Evolutionary conservation across 805 yeast genomes (phyloP), one percentile per base, ranked within the genome.

Genomic region (Candida tibetensis): DNA sequence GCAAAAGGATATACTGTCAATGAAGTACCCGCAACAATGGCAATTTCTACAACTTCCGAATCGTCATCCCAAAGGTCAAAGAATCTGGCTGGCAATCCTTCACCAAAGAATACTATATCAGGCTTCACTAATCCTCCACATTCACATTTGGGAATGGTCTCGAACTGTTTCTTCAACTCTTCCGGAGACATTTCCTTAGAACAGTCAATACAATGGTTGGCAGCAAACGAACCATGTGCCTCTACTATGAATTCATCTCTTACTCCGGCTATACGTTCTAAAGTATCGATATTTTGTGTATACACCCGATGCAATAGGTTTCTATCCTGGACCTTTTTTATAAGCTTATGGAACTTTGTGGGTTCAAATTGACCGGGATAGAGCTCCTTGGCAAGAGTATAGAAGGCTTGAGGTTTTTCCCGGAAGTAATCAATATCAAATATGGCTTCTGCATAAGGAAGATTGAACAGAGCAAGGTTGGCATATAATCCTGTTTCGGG

Each of bases 381-480:
- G 35, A 91, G 65, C 50, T 89, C 97, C 12, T 77, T 77, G 0
- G 96, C 95, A 36, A 91, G 67, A 0, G 85, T 77, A 53, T 85
- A 89, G 55, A 91, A 91, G 0, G 97, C 93, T 42, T 77, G 71
- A 0, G 98, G 98, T 36, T 76, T 74, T 39, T 83, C 69, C 32
- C 72, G 64, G 60, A 88, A 87, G 57, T 77, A 91, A 14, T 82
- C 90, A 29, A 91, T 82, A 55, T 90, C 97, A 57, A 91, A 91
- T 1, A 91, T 96, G 0, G 97, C 97, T 56, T 91, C 99, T 1
- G 97, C 93, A 57, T 78, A 89, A 4, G 98, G 98, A 34, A 91
- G 66, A 25, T 85, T 72, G 27, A 90, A 69, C 46, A 78, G 72
- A 15, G 82, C 71, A 36, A 91, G 66, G 56, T 91, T 91, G 46